These are phyloP conservation scores for Boletus patriciae DNA, from an alignment of 768 basidiomycete genomes.

Conservation along the genomic window DNA sequence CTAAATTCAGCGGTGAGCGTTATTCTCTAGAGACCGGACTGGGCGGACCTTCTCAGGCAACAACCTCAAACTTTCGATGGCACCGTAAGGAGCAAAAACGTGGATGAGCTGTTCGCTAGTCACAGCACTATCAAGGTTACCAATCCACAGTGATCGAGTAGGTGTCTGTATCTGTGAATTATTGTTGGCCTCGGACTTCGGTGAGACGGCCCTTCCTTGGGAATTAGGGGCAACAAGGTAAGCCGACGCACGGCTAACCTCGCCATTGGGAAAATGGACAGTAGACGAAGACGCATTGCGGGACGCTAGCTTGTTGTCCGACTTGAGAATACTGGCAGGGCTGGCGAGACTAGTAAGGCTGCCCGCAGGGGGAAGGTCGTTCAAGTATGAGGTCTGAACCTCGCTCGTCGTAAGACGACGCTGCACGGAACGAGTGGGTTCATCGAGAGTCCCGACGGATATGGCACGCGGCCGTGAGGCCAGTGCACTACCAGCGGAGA, in stretches of 20 bases:
- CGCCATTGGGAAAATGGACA: conserved; percentile 71
- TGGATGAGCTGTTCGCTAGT: conserved; percentile 93
- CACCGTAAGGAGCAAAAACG: conserved; percentile 95
- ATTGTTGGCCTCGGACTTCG: conserved; percentile 67
- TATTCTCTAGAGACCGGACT: background rate
- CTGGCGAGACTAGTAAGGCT: conserved; percentile 22
- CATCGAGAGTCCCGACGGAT: conserved; percentile 86
- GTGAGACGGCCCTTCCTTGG: conserved; percentile 77
- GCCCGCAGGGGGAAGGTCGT: conserved; percentile 51
- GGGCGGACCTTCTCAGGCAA: conserved; percentile 88
- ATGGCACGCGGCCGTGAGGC: conserved; percentile 72
- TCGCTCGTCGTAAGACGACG: conserved; percentile 62
- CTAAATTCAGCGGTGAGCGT: conserved; percentile 43
- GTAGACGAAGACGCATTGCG: conserved; percentile 47
- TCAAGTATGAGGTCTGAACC: conserved; percentile 54
- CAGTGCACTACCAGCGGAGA: conserved; percentile 45
- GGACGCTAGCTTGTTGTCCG: conserved; percentile 49
- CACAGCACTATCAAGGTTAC: conserved; percentile 92
- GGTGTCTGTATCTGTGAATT: conserved; percentile 85
- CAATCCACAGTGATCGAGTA: conserved; percentile 97
- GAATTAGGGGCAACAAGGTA: conserved; percentile 69
- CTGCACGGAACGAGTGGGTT: conserved; percentile 68
- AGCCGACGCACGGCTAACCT: conserved; percentile 57
- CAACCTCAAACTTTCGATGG: conserved; percentile 92
- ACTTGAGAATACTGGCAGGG: conserved; percentile 54